Evolutionary conservation across 805 yeast species (phyloP), one percentile per base, ranked within the genome.

Genomic region (Saccharomyces paradoxus): DNA sequence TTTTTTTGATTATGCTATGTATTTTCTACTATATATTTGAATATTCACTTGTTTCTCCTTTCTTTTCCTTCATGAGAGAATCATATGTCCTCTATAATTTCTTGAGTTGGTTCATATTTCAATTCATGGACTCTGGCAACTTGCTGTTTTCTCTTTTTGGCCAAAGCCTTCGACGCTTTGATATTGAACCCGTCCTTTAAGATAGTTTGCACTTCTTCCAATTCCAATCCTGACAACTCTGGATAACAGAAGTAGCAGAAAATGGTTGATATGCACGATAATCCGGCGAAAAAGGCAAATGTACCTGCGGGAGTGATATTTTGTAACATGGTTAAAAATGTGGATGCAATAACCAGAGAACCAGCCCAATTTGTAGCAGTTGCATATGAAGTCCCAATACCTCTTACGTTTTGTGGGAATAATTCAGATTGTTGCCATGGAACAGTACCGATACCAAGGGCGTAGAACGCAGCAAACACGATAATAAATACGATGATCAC

Each of bases 351-450:
- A 46, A 88, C 86, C 63, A 92, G 75, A 26, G 96, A 89, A 51
- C 98, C 98, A 5, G 89, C 82, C 99, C 99, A 92, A 75, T 92
- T 92, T 48, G 91, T 84, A 14, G 94, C 92, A 12, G 97, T 89
- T 1, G 97, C 90, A 64, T 82, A 85, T 55, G 96, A 88, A 9
- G 90, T 84, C 57, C 98, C 98, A 49, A 89, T 78, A 56, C 96
- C 96, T 69, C 99, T 83, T 32, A 92, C 97, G 58, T 83, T 81
- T 77, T 91, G 96, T 32, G 97, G 94, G 74, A 94, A 90, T 66
- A 92, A 75, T 72, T 92, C 99, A 54, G 92, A 86, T 68, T 94
- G 97, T 68, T 92, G 96, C 99, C 99, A 92, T 54, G 98, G 97
- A 54, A 89, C 94, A 71, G 92, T 91, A 74, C 99, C 99, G 62